Evolutionary conservation across 345 rosid genomes (phyloP).

Genomic region (Dipteronia sinensis): DNA sequence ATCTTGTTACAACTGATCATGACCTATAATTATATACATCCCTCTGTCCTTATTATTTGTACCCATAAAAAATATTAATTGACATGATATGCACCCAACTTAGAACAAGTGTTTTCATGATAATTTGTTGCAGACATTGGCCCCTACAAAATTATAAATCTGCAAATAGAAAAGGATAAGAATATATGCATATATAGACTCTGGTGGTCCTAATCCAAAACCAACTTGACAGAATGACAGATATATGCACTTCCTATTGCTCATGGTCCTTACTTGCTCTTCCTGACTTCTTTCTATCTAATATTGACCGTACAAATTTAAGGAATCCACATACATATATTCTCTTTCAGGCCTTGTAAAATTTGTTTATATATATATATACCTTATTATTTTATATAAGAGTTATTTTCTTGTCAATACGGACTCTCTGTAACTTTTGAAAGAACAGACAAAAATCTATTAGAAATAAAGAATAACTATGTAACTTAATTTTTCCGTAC

Average conservation of each 20-base stretch:
- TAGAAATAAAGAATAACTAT: no score
- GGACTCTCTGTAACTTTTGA: no score
- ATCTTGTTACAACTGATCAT: no score
- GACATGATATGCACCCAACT: background rate
- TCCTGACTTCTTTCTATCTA: background rate
- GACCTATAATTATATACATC: background rate
- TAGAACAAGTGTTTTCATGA: background rate
- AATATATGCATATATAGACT: background rate
- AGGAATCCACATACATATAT: background rate
- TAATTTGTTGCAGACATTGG: background rate
- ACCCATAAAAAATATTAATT: background rate
- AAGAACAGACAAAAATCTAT: no score
- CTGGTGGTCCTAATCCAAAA: slow-evolving; percentile 20
- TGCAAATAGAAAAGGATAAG: slow-evolving; percentile 27
- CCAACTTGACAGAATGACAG: background rate
- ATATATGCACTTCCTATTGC: background rate
- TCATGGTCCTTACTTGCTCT: slow-evolving; percentile 1
- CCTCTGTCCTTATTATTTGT: background rate
- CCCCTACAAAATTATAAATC: background rate
- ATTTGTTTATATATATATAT: background rate
- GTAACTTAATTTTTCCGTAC: no score
- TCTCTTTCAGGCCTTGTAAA: no score
- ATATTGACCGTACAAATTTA: background rate
- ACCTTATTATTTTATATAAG: no score
- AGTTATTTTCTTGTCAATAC: no score